Base-by-base conservation (phyloP, 2,329 filamentous ascomycete genomes). In the Tolypocladium endophyticum region DNA sequence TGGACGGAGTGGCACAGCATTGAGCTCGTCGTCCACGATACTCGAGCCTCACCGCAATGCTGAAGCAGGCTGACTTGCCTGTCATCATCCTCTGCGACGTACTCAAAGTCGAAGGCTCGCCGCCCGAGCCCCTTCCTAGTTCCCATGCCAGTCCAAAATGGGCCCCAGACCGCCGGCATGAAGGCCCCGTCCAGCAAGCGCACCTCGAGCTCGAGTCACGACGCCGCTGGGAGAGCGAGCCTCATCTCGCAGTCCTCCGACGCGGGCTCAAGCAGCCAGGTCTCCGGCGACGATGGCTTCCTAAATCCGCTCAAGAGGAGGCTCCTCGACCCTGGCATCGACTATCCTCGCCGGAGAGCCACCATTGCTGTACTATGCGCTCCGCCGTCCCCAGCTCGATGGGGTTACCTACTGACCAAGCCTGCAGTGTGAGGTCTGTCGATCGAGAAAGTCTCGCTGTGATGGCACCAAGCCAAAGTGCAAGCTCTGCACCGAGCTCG, bases 391-490 rank as follows among this genome's bases (percentile, higher is more conserved):
- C 25, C 18, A 3, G 18, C 23, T 11, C 9, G 23, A 12, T 14
- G 14, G 25, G 23, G 3, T 7, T n/a, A 28, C 50, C 28, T 53
- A 9, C 50, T 53, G 28, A 53, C 9, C 50, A n/a, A 6, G 28
- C 28, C 50, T 53, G 50, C 35, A 91, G 88, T 92, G 89, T 72
- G 88, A 92, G 70, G 88, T 92, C 60, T 92, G 89, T 69, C 87
- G 89, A 23, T 90, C 89, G 41, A 82, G 89, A 66, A 92, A 92
- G 70, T 91, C 88, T 61, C 82, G 88, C 63, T 92, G 89, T 72
- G 88, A 92, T 71, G 89, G 89, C 58, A 87, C 82, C 12, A 86
- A 90, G 65, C 90, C 90, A 53, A 93, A 92, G 73, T 94, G 90
- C 76, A 88, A 90, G 72, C 84, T 94, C 41, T 94, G 90, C 74